phyloP scores from a whole-genome alignment of 1,284 basidiomycete species.

The Cryptococcus hybrid region DNA sequence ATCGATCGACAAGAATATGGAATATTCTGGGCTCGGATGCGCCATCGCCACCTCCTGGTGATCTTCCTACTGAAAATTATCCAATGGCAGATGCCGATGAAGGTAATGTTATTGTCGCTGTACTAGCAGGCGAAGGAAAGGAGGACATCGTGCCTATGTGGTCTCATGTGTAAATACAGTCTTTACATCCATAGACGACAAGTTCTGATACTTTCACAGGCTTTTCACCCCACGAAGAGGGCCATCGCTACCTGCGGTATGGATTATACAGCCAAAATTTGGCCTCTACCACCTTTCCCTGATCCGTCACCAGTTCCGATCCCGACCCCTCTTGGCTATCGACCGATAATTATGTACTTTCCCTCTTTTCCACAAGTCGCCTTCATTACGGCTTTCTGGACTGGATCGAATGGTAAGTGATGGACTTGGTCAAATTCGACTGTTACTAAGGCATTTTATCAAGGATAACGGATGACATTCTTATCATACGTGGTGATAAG shows the following conservation, averaged over 20 bases:
- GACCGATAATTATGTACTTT: constrained; percentile 19
- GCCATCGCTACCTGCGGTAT: constrained; percentile 24
- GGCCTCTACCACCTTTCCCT: constrained; percentile 29
- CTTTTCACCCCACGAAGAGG: constrained; percentile 25
- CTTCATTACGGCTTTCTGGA: constrained; percentile 19
- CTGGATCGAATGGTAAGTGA: constrained; percentile 27
- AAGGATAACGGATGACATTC: constrained; percentile 22
- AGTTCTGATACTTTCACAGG: constrained; percentile 3
- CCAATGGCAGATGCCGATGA: constrained; percentile 34
- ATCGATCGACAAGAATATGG: constrained; percentile 39
- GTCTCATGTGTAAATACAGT: constrained; percentile 16
- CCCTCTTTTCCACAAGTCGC: constrained; percentile 29
- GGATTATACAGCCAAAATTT: constrained; percentile 29
- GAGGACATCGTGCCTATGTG: constrained; percentile 24
- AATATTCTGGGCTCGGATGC: constrained; percentile 27
- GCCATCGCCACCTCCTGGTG: background rate
- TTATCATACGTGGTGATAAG: constrained; percentile 15
- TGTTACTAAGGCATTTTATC: background rate
- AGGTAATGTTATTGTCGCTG: constrained; percentile 21
- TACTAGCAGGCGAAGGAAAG: constrained; percentile 25
- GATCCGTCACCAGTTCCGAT: background rate
- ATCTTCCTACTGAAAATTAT: constrained; percentile 18
- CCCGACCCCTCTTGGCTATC: constrained; percentile 19
- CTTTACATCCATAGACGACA: background rate
- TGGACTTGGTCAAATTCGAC: background rate